These are phyloP conservation scores for Dalechampia spathulata DNA, from an alignment of 441 rosid genomes.

Conservation along the genomic window DNA sequence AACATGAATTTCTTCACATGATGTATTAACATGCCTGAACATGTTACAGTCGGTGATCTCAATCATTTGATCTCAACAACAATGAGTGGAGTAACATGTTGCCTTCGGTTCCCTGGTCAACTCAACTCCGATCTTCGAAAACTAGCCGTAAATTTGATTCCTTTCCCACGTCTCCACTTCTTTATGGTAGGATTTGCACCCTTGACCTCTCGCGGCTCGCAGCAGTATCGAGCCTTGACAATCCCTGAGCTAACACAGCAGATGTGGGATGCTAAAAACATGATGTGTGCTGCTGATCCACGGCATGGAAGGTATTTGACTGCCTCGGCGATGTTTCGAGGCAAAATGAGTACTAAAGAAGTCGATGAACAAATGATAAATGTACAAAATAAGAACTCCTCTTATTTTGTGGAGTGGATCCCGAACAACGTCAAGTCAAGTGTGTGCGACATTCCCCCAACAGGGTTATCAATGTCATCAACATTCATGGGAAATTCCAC, in stretches of 20 bases:
- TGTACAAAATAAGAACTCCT: no score
- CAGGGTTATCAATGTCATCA: slow-evolving; percentile 37
- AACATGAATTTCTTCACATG: no score
- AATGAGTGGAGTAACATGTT: slow-evolving; percentile 51
- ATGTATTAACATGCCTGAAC: no score
- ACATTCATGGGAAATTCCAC: slow-evolving; percentile 47
- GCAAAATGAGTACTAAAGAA: slow-evolving; percentile 52
- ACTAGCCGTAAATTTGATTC: slow-evolving; percentile 45
- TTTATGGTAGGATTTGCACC: no score
- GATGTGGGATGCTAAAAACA: no score
- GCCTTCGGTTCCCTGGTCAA: slow-evolving; percentile 54
- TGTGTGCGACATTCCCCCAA: slow-evolving; percentile 46
- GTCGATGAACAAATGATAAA: no score
- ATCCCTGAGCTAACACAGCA: slow-evolving; percentile 47
- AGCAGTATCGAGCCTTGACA: slow-evolving; percentile 41
- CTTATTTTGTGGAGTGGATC: no score
- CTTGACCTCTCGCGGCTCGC: slow-evolving; percentile 36
- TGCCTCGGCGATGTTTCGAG: slow-evolving; percentile 40
- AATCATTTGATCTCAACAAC: slow-evolving; percentile 48
- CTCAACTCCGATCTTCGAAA: no score
- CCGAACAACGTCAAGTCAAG: slow-evolving; percentile 46
- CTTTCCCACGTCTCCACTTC: slow-evolving; percentile 49
- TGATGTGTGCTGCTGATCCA: no score
- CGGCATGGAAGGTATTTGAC: slow-evolving; percentile 40
- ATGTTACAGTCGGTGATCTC: slow-evolving; percentile 36